phyloP scores from a whole-genome alignment of 2,329 filamentous ascomycete species.

The Pseudopithomyces maydicus region DNA sequence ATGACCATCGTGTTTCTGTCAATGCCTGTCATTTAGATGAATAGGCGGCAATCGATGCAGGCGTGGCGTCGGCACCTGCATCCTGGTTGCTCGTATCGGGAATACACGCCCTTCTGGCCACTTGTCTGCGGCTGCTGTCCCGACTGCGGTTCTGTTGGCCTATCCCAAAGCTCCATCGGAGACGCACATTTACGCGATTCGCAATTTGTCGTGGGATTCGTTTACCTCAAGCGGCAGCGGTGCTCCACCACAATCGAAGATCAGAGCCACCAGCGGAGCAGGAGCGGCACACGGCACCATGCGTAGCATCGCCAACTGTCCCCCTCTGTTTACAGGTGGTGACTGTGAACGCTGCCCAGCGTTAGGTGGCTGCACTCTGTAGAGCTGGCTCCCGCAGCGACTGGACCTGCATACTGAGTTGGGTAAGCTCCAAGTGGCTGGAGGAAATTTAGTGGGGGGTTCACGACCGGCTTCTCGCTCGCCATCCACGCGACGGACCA shows the following conservation, averaged over 20 bases:
- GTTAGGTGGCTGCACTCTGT: constrained; percentile 4
- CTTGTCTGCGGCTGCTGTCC: constrained; percentile 1
- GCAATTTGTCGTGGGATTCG: constrained; percentile 1
- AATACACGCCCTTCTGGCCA: constrained; percentile 7
- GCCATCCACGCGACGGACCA: constrained; percentile 25
- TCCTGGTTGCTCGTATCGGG: constrained; percentile 5
- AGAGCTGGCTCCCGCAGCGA: constrained; percentile 21
- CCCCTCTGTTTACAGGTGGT: constrained; percentile 10
- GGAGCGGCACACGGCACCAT: neutral
- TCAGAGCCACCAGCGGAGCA: neutral
- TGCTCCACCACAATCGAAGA: neutral
- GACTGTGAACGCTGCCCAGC: constrained; percentile 8
- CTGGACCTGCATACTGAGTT: constrained; percentile 38
- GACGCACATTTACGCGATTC: constrained; percentile 1
- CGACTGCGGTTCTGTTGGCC: constrained; percentile 1
- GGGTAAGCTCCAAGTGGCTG: constrained; percentile 30
- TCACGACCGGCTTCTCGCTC: constrained; percentile 22
- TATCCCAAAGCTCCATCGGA: constrained; percentile 4
- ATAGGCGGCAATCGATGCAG: constrained; percentile 3
- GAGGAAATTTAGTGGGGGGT: constrained; percentile 21
- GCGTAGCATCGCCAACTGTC: constrained; percentile 7
- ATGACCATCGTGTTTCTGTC: neutral
- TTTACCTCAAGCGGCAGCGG: constrained; percentile 11
- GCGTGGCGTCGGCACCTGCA: constrained; percentile 10
- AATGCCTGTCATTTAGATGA: constrained; percentile 6